Evolutionary conservation across 1,284 basidiomycete species (phyloP).

Genomic region (Sanghuangporus baumii): DNA sequence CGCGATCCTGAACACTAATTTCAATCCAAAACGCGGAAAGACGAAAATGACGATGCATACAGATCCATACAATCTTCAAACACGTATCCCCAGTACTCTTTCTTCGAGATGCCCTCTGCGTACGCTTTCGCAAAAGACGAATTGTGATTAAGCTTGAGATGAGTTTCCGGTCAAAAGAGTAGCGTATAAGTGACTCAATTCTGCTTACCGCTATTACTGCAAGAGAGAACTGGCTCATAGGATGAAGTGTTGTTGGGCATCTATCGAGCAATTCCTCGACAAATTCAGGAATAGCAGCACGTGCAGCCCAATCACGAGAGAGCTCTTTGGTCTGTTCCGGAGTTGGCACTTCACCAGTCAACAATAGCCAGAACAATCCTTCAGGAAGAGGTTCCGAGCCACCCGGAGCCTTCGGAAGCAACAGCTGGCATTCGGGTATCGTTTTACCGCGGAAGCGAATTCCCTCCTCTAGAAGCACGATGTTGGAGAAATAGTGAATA

Average conservation of each 20-base stretch:
- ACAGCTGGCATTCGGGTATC: constrained; percentile 83
- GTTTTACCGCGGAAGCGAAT: constrained; percentile 95
- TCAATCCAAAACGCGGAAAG: constrained; percentile 4
- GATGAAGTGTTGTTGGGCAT: constrained; percentile 90
- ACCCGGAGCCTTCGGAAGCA: constrained; percentile 84
- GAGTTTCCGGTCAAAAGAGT: constrained; percentile 6
- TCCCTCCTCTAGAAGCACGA: constrained; percentile 66
- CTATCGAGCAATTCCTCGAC: constrained; percentile 92
- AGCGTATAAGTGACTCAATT: constrained; percentile 14
- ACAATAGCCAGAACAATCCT: constrained; percentile 91
- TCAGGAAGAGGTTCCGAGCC: constrained; percentile 91
- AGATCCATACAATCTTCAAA: constrained; percentile 98
- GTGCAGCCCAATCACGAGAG: constrained; percentile 89
- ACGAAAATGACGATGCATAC: constrained; percentile 34
- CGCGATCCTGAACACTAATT: constrained; percentile 60
- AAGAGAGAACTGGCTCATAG: constrained; percentile 95
- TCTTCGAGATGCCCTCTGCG: constrained; percentile 88
- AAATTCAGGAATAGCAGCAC: constrained; percentile 83
- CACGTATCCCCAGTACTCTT: constrained; percentile 95
- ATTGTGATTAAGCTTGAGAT: constrained; percentile 82
- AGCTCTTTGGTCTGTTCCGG: constrained; percentile 81
- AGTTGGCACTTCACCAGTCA: constrained; percentile 91
- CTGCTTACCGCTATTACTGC: constrained; percentile 83
- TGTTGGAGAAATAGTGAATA: not conserved
- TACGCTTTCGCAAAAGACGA: constrained; percentile 97